Conservation (phyloP, 2,329 filamentous ascomycete genomes). For the Tolypocladium endophyticum region DNA sequence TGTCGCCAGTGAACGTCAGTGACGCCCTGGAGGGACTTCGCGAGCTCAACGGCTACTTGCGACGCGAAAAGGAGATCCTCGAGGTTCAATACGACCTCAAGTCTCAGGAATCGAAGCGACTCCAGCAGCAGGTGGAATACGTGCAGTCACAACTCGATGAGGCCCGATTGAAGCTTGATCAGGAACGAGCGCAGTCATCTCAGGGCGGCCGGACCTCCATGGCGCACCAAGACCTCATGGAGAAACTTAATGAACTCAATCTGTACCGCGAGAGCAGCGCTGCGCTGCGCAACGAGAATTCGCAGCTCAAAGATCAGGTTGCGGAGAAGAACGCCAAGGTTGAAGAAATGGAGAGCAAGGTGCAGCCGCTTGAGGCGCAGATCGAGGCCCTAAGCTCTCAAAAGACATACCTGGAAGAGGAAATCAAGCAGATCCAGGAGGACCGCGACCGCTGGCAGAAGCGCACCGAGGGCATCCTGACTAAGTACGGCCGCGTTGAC, state of each 20-base stretch:
- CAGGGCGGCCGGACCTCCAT: conserved; percentile 64
- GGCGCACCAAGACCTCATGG: conserved; percentile 82
- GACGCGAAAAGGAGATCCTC: conserved; percentile 93
- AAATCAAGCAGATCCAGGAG: conserved; percentile 79
- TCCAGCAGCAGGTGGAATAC: conserved; percentile 86
- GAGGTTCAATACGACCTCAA: conserved; percentile 94
- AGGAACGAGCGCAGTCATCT: conserved; percentile 69
- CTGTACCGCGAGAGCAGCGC: conserved; percentile 91
- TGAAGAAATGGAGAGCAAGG: conserved; percentile 60
- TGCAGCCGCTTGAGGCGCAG: conserved; percentile 72
- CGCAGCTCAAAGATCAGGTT: conserved; percentile 66
- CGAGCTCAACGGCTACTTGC: conserved; percentile 83
- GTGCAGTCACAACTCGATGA: conserved; percentile 83
- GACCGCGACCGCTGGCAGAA: conserved; percentile 95
- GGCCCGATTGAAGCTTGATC: conserved; percentile 75
- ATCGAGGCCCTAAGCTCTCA: conserved; percentile 77
- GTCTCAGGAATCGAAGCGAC: conserved; percentile 73
- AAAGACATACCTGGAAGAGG: conserved; percentile 70
- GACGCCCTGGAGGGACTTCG: conserved; percentile 66
- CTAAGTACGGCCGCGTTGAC: conserved; percentile 91
- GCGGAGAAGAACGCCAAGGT: conserved; percentile 65
- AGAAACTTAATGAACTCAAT: conserved; percentile 92
- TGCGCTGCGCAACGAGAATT: conserved; percentile 77
- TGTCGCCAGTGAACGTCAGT: conserved; percentile 39
- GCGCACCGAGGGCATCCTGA: conserved; percentile 87